Conservation (phyloP, 2,329 filamentous ascomycete genomes). For the Fusarium sarcochroum region DNA sequence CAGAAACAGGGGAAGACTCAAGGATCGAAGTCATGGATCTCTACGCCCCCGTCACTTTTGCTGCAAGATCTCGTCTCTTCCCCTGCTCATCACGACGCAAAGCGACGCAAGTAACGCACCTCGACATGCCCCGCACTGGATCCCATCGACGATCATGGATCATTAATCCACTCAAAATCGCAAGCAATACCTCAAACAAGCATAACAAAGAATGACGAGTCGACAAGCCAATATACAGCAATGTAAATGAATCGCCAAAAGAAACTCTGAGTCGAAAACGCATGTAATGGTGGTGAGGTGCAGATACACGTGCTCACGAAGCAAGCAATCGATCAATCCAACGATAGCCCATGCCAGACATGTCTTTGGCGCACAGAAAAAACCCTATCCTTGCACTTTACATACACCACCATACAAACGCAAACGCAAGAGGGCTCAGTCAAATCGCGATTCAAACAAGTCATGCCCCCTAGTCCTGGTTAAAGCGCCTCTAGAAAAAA, state of each 20-base stretch:
- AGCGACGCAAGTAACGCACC: conserved; percentile 7
- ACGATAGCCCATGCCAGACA: conserved; percentile 26
- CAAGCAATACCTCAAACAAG: conserved; percentile 35
- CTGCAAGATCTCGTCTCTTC: conserved; percentile 40
- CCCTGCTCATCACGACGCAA: conserved; percentile 27
- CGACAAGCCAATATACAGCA: conserved; percentile 11
- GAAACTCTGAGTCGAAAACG: conserved; percentile 5
- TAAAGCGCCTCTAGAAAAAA: conserved; percentile 17
- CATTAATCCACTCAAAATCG: conserved; percentile 22
- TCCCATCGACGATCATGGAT: conserved; percentile 38
- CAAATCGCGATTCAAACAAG: conserved; percentile 14
- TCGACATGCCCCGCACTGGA: conserved; percentile 31
- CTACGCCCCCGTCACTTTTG: conserved; percentile 6
- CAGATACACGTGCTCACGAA: conserved; percentile 25
- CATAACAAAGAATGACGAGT: conserved; percentile 32
- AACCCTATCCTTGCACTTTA: conserved; percentile 11
- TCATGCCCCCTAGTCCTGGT: conserved; percentile 17
- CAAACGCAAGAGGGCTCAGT: conserved; percentile 9
- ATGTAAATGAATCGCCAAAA: conserved; percentile 19
- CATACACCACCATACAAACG: conserved; percentile 1
- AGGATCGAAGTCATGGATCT: conserved; percentile 34
- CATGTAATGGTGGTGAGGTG: conserved; percentile 22
- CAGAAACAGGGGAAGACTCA: conserved; percentile 20
- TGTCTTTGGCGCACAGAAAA: conserved; percentile 31
- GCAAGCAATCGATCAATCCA: conserved; percentile 23